Evolutionary conservation across 495 filamentous ascomycete species (phyloP).

Genomic region (Physcia stellaris): DNA sequence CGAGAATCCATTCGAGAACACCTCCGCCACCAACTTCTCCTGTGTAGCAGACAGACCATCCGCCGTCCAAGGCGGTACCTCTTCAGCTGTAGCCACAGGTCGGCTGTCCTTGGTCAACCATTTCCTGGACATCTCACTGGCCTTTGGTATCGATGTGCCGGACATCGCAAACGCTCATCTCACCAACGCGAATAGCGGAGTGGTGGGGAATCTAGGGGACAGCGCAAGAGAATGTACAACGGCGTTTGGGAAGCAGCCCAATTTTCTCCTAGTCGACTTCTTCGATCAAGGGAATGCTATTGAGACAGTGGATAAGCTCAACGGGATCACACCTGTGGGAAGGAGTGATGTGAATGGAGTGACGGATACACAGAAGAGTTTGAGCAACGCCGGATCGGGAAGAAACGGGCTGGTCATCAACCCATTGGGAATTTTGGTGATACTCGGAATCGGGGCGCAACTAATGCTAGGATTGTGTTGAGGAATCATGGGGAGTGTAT

Average conservation of each 20-base stretch:
- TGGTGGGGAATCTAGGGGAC: conserved; percentile 44
- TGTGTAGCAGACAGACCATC: conserved; percentile 53
- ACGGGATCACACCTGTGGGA: conserved; percentile 39
- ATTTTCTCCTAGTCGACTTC: conserved; percentile 64
- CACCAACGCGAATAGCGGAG: conserved; percentile 43
- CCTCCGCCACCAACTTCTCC: conserved; percentile 44
- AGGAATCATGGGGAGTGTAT: no score
- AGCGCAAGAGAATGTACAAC: conserved; percentile 40
- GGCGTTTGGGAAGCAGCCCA: conserved; percentile 43
- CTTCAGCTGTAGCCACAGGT: conserved; percentile 32
- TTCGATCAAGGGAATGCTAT: conserved; percentile 51
- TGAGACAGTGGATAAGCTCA: conserved; percentile 47
- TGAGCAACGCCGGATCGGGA: neutral
- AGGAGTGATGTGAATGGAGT: no score
- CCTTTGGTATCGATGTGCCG: conserved; percentile 42
- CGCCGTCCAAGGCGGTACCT: conserved; percentile 22
- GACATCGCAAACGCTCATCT: conserved; percentile 41
- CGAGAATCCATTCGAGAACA: conserved; percentile 64
- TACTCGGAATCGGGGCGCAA: no score
- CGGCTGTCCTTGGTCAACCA: conserved; percentile 57
- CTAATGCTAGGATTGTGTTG: no score
- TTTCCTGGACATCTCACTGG: conserved; percentile 43
- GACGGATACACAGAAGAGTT: no score
- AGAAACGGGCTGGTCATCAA: no score
- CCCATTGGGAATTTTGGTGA: no score